A percentile compares a stretch with the other conserved stretches of the same genome.
These are phyloP conservation scores for Platismatia glauca DNA, from an alignment of 495 filamentous ascomycete genomes.

Conservation along the genomic window DNA sequence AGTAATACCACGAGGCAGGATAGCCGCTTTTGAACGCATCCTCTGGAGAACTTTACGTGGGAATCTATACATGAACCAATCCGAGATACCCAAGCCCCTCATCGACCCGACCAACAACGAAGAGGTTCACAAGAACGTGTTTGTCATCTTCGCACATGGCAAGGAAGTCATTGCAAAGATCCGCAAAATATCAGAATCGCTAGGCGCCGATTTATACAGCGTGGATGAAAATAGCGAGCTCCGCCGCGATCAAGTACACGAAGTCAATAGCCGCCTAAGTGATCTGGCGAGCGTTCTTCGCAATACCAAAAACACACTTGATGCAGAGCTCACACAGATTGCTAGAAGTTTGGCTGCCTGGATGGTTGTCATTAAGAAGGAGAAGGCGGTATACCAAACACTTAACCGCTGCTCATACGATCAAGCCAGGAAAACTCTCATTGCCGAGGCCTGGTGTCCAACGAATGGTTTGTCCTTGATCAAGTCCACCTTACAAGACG, in stretches of 20 bases:
- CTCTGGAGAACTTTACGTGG: constrained; percentile 93
- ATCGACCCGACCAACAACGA: constrained; percentile 89
- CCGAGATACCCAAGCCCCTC: constrained; percentile 92
- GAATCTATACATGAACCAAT: constrained; percentile 99
- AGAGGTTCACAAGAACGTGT: constrained; percentile 89
- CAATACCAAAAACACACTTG: constrained; percentile 93
- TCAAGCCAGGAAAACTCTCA: constrained; percentile 86
- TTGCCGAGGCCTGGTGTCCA: constrained; percentile 96
- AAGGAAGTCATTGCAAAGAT: constrained; percentile 98
- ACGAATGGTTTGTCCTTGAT: constrained; percentile 84
- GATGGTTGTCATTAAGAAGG: constrained; percentile 96
- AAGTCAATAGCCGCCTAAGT: constrained; percentile 84
- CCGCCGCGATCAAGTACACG: constrained; percentile 86
- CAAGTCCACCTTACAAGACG: constrained; percentile 92
- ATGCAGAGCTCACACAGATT: constrained; percentile 88
- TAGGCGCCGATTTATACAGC: constrained; percentile 88
- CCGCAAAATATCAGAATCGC: constrained; percentile 93
- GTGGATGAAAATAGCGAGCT: constrained; percentile 96
- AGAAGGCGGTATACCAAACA: constrained; percentile 96
- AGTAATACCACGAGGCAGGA: constrained; percentile 87
- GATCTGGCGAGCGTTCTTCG: constrained; percentile 84
- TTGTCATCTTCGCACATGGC: constrained; percentile 97
- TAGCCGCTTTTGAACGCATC: constrained; percentile 92
- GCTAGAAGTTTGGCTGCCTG: constrained; percentile 81
- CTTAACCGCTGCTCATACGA: constrained; percentile 96